phyloP scores from a whole-genome alignment of 2,329 filamentous ascomycete species.

The Fusarium sp. region DNA sequence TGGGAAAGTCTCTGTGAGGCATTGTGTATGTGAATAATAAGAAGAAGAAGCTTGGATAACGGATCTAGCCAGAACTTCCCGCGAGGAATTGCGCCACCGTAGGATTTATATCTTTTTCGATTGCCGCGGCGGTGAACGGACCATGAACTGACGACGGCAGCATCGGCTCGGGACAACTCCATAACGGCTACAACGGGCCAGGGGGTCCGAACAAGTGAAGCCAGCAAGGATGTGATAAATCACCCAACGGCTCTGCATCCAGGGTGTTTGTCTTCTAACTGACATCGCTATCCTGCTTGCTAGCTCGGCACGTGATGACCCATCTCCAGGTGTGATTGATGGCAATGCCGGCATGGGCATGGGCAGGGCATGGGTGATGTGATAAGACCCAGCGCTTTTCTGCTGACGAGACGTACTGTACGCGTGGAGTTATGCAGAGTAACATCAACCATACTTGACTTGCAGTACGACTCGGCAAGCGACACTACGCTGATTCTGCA shows the following conservation, averaged over 20 bases:
- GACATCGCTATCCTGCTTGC: background rate
- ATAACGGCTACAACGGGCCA: conserved; percentile 19
- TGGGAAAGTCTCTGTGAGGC: conserved; percentile 15
- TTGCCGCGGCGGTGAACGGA: conserved; percentile 15
- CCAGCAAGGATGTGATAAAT: background rate
- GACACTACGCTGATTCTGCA: background rate
- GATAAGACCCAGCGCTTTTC: background rate
- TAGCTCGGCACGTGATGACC: conserved; percentile 4
- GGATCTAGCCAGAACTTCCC: background rate
- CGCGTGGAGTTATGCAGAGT: background rate
- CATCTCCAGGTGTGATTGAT: background rate
- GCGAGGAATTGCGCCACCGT: background rate
- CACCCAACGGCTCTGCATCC: background rate
- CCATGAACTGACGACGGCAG: conserved; percentile 15
- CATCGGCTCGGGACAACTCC: conserved; percentile 20
- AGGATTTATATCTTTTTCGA: conserved; percentile 1
- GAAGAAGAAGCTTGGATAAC: background rate
- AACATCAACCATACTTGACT: background rate
- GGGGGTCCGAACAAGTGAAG: background rate
- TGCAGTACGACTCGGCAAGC: background rate
- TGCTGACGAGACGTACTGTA: background rate
- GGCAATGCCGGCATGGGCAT: background rate
- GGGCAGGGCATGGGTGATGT: background rate
- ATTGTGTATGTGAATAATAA: background rate
- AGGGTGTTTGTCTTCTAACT: background rate